These are phyloP conservation scores for Skeletonema tropicum DNA, from an alignment of 108 stramenopile genomes.

Conservation along the genomic window DNA sequence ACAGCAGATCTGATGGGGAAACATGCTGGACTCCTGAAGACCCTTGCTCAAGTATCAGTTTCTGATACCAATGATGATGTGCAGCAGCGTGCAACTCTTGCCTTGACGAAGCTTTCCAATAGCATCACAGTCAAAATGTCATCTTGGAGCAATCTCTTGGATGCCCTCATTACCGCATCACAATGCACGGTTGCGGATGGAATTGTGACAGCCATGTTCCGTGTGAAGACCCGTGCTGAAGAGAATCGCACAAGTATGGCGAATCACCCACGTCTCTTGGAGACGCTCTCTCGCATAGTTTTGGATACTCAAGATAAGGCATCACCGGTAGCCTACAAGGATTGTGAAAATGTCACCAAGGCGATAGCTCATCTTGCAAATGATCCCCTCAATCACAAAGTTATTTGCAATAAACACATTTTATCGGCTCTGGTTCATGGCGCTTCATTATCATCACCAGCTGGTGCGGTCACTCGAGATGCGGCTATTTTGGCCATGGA, in stretches of 20 bases:
- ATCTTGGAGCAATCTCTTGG: constrained; percentile 62
- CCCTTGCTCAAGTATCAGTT: constrained; percentile 67
- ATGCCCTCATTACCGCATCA: constrained; percentile 83
- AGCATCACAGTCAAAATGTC: constrained; percentile 64
- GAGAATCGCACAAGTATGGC: constrained; percentile 80
- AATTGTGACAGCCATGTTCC: constrained; percentile 74
- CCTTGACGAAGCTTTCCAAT: constrained; percentile 81
- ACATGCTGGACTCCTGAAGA: constrained; percentile 74
- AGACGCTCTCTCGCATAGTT: constrained; percentile 64
- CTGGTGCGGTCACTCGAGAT: constrained; percentile 59
- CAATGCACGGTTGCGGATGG: constrained; percentile 58
- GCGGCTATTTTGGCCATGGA: constrained; percentile 82
- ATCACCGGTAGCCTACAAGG: constrained; percentile 29
- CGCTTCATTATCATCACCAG: constrained; percentile 42
- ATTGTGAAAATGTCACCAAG: constrained; percentile 81
- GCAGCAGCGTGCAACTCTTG: constrained; percentile 75
- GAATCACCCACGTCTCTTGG: constrained; percentile 68
- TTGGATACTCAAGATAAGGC: constrained; percentile 21
- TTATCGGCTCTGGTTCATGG: constrained; percentile 74
- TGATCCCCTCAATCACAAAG: constrained; percentile 66
- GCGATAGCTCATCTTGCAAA: constrained; percentile 86
- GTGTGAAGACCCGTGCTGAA: constrained; percentile 80
- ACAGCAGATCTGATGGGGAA: constrained; percentile 75
- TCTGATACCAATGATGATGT: constrained; percentile 75
- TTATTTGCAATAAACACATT: constrained; percentile 67